Evolutionary conservation across 768 basidiomycete species (phyloP).

Genomic region (Daedalea quercina): DNA sequence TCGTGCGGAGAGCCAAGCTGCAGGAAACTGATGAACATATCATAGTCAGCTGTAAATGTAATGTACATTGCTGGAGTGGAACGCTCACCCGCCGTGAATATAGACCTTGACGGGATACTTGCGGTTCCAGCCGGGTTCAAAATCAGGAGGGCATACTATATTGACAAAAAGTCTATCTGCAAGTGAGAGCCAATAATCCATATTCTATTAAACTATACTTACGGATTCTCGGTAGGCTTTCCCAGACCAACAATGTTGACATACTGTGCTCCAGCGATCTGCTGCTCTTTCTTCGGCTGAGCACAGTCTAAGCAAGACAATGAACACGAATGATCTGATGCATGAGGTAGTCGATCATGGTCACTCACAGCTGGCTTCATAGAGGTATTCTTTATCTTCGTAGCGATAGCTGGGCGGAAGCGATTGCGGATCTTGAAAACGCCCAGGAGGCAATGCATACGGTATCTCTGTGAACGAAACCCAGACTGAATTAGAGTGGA

Average conservation of each 20-base stretch:
- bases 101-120: conserved; percentile 64
- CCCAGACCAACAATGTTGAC: conserved; percentile 62
- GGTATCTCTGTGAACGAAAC: conserved; percentile 48
- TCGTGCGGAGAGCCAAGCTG: conserved; percentile 74
- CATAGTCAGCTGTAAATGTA: background rate
- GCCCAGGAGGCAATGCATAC: conserved; percentile 56
- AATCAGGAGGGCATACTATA: conserved; percentile 52
- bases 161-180: conserved; percentile 44
- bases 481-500: background rate
- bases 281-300: conserved; percentile 62
- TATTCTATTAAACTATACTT: background rate
- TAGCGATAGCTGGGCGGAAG: conserved; percentile 52
- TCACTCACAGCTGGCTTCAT: conserved; percentile 47
- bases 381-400: conserved; percentile 51
- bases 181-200: too few species aligned
- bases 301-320: conserved; percentile 37
- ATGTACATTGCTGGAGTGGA: background rate
- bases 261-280: conserved; percentile 45
- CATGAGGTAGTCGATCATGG: too few species aligned
- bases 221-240: conserved; percentile 68
- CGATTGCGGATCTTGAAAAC: conserved; percentile 57
- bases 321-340: conserved; percentile 14
- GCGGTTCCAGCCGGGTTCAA: conserved; percentile 23
- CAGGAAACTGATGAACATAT: conserved; percentile 44
- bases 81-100: conserved; percentile 63